Evolutionary conservation across 768 basidiomycete species (phyloP), one percentile per base, ranked within the genome.

Genomic region (Pulveroboletus sp.): DNA sequence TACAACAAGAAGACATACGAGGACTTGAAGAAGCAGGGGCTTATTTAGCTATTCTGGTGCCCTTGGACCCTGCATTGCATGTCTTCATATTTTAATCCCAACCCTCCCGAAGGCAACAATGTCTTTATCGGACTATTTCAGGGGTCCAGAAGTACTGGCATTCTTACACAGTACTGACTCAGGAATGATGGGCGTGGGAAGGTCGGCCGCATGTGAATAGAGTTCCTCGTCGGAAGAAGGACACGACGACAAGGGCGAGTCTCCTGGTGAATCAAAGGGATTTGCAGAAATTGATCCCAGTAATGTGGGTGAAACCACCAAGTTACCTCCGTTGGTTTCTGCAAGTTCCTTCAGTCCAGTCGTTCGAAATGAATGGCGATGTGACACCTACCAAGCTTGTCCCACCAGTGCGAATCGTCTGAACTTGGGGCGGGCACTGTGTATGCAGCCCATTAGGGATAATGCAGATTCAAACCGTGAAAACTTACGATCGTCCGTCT

Each of bases 1-100:
- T 97, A 98, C 70, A 93, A 93, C 70, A 84, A 86, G 62, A 96
- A 96, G 76, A 95, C 92, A n/a, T 97, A 93, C 63, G 92, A 95
- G 60, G 92, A 95, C 63, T 75, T 96, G 58, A 95, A 93, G 77
- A 92, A 93, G 72, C 94, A 97, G 66, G 94, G 93, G 50, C 73
- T 95, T 49, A 89, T 94, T 49, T 89, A 71, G 40, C 38, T 10
- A n/a, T 26, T 26, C 15, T 32, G n/a, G 14, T 54, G 1, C 42
- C 44, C 18, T 7, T 39, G 17, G 37, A 28, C 47, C 47, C 28
- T 50, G 26, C 31, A 39, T 35, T 36, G 7, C 41, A 10, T 51
- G 39, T 37, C 54, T 40, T 28, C 41, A 27, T 43, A 40, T 38
- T 24, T 41, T 46, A 32, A 39, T 47, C 31, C 12, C 32, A 38